Evolutionary conservation across 768 basidiomycete genomes (phyloP), one percentile per base, ranked within the genome.

Genomic region (Tylopilus vinaceipallidus): DNA sequence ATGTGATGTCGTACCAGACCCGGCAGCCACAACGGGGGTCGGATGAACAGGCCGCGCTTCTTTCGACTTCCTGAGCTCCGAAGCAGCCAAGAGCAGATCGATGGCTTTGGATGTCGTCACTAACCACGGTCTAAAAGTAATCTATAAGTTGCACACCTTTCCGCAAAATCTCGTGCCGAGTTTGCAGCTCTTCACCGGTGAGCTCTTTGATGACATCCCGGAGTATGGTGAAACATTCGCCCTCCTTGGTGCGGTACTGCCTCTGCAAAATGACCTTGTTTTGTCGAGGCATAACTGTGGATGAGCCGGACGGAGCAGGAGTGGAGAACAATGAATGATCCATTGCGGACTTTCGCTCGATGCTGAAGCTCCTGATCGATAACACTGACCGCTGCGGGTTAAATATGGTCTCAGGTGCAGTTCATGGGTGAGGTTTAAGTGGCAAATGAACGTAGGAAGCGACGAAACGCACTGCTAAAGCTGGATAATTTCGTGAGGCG

Each of bases 171-270:
- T 67, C 65, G 5, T 62, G 45, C 10, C 65, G 56, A 2, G 54
- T 62, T 8, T 45, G 52, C 0, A 32, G 45, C 17, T 45, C 54
- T 22, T 53, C 47, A 1, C 55, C 53, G 0, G 58, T 62, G 13
- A 65, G 53, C 1, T 61, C 45, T 4, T 29, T 42, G 39, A 67
- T 57, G 42, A 49, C 42, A 3, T 35, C 38, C 14, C 60, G 57
- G 24, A 66, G 65, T 4, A 22, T 20, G n/a, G 46, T 42, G 45
- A 66, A 60, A 19, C 47, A 50, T 24, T 67, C 57, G 10, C 49
- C 36, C 32, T 66, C 65, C 34, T 55, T 58, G 20, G 42, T 47
- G 22, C 65, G 58, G 22, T 65, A 66, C 20, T 35, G 54, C 23
- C 50, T 52, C 19, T 66, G 65, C 6, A 33, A 27, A 2, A 42